A percentile compares a stretch with the other conserved stretches of the same genome.
These are phyloP conservation scores for Komagataea norvegica DNA, from an alignment of 1,139 yeast genomes.

Conservation along the genomic window DNA sequence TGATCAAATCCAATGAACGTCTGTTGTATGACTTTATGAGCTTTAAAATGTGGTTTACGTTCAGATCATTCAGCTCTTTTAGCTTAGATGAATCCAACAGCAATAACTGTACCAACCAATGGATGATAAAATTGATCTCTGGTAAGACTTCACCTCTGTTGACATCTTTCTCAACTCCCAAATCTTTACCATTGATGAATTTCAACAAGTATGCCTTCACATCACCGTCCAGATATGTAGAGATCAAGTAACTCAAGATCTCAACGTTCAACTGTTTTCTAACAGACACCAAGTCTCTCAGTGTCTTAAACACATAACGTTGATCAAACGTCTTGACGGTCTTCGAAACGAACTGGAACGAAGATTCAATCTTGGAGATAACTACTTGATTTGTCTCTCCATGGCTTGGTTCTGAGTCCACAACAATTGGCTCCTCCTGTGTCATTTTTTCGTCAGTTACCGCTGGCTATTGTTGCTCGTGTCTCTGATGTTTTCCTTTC, in stretches of 20 bases:
- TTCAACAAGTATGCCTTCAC: conserved; percentile 43
- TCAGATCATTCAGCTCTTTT: conserved; percentile 47
- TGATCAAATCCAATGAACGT: conserved; percentile 79
- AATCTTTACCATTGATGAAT: conserved; percentile 33
- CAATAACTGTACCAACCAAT: conserved; percentile 71
- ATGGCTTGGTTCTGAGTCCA: conserved; percentile 25
- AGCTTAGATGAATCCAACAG: conserved; percentile 60
- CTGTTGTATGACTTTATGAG: conserved; percentile 65
- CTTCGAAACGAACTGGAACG: conserved; percentile 38
- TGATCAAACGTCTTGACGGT: conserved; percentile 80
- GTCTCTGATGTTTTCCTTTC: neutral
- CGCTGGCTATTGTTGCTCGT: too few relatives aligned
- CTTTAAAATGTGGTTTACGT: conserved; percentile 43
- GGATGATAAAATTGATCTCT: conserved; percentile 77
- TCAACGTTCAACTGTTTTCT: conserved; percentile 58
- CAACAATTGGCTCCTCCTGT: conserved; percentile 22
- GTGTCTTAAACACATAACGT: conserved; percentile 77
- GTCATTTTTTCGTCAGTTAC: conserved; percentile 19
- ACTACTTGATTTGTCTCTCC: conserved; percentile 26
- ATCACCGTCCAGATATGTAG: conserved; percentile 47
- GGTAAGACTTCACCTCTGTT: conserved; percentile 46
- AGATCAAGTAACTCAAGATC: conserved; percentile 51
- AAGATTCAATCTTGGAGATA: conserved; percentile 28
- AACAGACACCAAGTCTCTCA: conserved; percentile 75
- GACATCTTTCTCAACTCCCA: conserved; percentile 27